These are phyloP conservation scores for Zymoseptoria pseudotritici DNA, from an alignment of 2,329 filamentous ascomycete species.

Conservation along the genomic window DNA sequence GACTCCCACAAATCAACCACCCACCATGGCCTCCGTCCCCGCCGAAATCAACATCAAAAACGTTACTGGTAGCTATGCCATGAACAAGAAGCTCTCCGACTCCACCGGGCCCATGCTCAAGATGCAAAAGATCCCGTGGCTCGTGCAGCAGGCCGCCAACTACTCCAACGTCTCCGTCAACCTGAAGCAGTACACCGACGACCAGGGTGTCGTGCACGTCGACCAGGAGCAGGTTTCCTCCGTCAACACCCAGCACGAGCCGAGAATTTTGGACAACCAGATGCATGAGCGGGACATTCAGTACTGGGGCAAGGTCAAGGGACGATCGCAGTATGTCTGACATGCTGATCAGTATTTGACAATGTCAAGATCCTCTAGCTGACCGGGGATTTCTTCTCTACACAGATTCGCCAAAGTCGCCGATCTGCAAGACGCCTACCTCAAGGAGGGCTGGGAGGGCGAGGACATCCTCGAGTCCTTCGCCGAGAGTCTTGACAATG, in stretches of 20 bases:
- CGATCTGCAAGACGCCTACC: constrained; percentile 38
- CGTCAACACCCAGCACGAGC: constrained; percentile 60
- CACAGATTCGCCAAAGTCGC: constrained; percentile 27
- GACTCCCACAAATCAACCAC: neutral
- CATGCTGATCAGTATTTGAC: neutral
- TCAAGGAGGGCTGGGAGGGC: constrained; percentile 52
- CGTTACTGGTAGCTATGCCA: constrained; percentile 61
- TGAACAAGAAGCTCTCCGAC: constrained; percentile 73
- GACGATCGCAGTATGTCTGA: constrained; percentile 39
- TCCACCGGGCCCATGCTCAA: constrained; percentile 59
- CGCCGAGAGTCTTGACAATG: constrained; percentile 41
- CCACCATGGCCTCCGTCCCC: constrained; percentile 61
- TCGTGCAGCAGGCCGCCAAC: constrained; percentile 47
- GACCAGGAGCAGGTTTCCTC: constrained; percentile 59
- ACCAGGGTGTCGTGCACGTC: constrained; percentile 30
- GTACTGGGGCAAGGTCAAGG: constrained; percentile 68
- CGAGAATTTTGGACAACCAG: constrained; percentile 50
- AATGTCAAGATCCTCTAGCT: neutral
- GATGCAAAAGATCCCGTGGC: constrained; percentile 44
- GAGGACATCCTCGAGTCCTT: constrained; percentile 41
- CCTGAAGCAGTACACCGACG: constrained; percentile 45
- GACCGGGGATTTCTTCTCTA: neutral
- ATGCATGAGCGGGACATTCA: constrained; percentile 64
- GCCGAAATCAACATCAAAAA: constrained; percentile 57
- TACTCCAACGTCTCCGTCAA: constrained; percentile 62